Evolutionary conservation across 2,329 filamentous ascomycete genomes (phyloP), one percentile per base, ranked within the genome.

Genomic region (Dactylonectria macrodidyma): DNA sequence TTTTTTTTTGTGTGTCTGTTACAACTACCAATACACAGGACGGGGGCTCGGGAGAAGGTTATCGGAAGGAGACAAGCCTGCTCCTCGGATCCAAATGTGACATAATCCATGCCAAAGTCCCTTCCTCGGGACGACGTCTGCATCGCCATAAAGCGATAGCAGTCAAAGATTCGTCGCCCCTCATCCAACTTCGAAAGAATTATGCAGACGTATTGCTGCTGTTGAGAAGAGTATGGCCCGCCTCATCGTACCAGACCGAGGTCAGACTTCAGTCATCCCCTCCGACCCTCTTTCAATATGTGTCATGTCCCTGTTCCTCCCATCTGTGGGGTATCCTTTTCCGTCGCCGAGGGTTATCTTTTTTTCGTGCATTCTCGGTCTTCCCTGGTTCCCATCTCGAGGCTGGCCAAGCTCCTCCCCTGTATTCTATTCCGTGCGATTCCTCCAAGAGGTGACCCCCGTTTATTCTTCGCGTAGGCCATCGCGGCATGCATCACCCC

Each of bases 11-110:
- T 44, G 74, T 78, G 76, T 77, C 76, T 81, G 77, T 80, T 77
- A 79, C 77, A 81, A 76, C 78, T 82, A 80, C 76, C 77, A 79
- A 81, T 78, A 79, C 77, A 79, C 73, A 79, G 76, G 74, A 74
- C 65, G 67, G 69, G 70, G 72, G 67, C 64, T 65, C 55, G 55
- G 69, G 71, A 75, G 72, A 76, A 70, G 67, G 65, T 56, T 60
- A 70, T 62, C 66, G 36, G 58, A 68, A 60, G 59, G 66, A 65
- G 57, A 62, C 65, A 69, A 67, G 68, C 68, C 70, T 62, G 62
- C 72, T 70, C 71, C 69, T 62, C 70, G 58, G 59, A 71, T 75
- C 69, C 67, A 73, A 73, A 59, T 66, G 62, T 66, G 70, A 60
- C 69, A 75, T 59, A 52, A 68, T 67, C 54, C 67, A 65, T 65